These are phyloP conservation scores for Penicillium riverlandense DNA, from an alignment of 495 filamentous ascomycete genomes.

Conservation along the genomic window DNA sequence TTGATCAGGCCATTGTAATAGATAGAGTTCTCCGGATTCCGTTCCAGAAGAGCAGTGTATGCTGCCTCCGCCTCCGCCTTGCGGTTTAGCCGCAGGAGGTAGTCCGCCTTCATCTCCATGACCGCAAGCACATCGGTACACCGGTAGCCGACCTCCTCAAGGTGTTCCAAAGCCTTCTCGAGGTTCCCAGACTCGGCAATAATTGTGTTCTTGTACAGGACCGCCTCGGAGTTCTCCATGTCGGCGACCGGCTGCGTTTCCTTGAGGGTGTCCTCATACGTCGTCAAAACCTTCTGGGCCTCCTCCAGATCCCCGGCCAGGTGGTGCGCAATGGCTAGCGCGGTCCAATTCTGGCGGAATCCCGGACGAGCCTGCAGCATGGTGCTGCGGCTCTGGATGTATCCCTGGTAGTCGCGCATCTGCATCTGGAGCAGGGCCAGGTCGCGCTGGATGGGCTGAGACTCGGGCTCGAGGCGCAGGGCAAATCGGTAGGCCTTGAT, in stretches of 20 bases:
- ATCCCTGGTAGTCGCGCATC: slow-evolving; percentile 93
- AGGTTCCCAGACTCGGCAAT: slow-evolving; percentile 81
- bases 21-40: slow-evolving; percentile 78
- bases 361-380: slow-evolving; percentile 80
- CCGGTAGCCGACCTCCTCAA: slow-evolving; percentile 67
- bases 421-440: slow-evolving; percentile 89
- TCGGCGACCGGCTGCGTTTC: slow-evolving; percentile 65
- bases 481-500: slow-evolving; percentile 99
- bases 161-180: slow-evolving; percentile 76
- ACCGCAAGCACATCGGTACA: slow-evolving; percentile 82
- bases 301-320: slow-evolving; percentile 73
- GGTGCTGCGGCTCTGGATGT: slow-evolving; percentile 72
- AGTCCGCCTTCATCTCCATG: slow-evolving; percentile 81
- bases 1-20: slow-evolving; percentile 77
- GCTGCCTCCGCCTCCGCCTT: slow-evolving; percentile 78
- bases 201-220: slow-evolving; percentile 91
- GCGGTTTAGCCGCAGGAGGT: slow-evolving; percentile 68
- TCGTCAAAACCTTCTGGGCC: slow-evolving; percentile 85
- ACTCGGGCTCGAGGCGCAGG: slow-evolving; percentile 84
- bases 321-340: slow-evolving; percentile 86
- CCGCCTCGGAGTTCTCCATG: slow-evolving; percentile 90
- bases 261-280: slow-evolving; percentile 89
- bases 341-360: slow-evolving; percentile 90
- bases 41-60: slow-evolving; percentile 70
- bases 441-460: slow-evolving; percentile 87